Conservation (phyloP, 1,284 basidiomycete genomes). For the Ceraceosorus guamensis region DNA sequence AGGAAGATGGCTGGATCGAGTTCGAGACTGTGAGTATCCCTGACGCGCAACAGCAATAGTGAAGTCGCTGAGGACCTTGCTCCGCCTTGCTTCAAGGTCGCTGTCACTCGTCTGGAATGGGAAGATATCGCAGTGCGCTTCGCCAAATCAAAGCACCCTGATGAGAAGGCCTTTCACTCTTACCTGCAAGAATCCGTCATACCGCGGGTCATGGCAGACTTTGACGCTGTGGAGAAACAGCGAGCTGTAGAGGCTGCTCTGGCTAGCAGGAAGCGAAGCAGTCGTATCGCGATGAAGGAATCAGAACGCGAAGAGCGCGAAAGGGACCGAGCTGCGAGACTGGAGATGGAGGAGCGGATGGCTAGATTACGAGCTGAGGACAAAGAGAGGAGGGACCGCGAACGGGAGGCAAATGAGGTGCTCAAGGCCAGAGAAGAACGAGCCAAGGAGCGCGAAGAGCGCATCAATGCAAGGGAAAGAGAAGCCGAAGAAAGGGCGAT, state of each 20-base stretch:
- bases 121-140: conserved; percentile 65
- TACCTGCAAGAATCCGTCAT: conserved; percentile 61
- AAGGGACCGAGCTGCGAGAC: conserved; percentile 48
- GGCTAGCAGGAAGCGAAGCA: conserved; percentile 71
- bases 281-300: conserved; percentile 62
- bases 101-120: conserved; percentile 60
- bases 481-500: conserved; percentile 34
- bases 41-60: not conserved
- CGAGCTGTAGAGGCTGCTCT: conserved; percentile 61
- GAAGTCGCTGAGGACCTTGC: not conserved
- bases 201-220: conserved; percentile 56
- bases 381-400: conserved; percentile 54
- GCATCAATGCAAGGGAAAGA: conserved; percentile 46
- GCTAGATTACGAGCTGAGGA: conserved; percentile 53
- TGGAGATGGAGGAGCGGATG: conserved; percentile 52
- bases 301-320: conserved; percentile 56
- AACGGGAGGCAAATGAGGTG: conserved; percentile 51
- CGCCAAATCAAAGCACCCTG: conserved; percentile 65
- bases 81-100: conserved; percentile 56
- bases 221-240: conserved; percentile 51
- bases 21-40: conserved; percentile 61
- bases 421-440: conserved; percentile 50
- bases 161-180: conserved; percentile 69
- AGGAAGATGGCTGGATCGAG: conserved; percentile 30
- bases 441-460: conserved; percentile 50